These are phyloP conservation scores for Neonectria coccinea DNA, from an alignment of 2,329 filamentous ascomycete genomes.

Conservation along the genomic window DNA sequence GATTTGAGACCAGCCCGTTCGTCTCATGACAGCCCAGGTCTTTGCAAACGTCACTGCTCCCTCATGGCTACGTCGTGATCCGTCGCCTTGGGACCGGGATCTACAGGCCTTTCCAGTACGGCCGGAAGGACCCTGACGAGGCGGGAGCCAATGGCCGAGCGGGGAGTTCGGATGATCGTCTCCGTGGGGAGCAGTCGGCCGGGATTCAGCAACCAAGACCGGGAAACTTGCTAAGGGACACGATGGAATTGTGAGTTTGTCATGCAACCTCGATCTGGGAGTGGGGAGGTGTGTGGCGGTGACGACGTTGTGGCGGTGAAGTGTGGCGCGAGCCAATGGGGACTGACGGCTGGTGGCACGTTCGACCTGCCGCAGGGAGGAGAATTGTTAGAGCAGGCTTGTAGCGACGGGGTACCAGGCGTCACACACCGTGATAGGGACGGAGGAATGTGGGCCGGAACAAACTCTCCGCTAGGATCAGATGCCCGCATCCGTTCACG, in stretches of 20 bases:
- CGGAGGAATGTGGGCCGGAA: conserved; percentile 33
- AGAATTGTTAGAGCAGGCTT: conserved; percentile 37
- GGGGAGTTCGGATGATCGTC: not conserved
- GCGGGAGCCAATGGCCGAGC: not conserved
- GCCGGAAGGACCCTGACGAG: not conserved
- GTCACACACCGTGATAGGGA: conserved; percentile 21
- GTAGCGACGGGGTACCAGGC: conserved; percentile 22
- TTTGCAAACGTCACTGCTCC: conserved; percentile 17
- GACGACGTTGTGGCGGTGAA: not conserved
- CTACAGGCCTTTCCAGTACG: not conserved
- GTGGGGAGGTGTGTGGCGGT: not conserved
- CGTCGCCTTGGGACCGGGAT: conserved; percentile 8
- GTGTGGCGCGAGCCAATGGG: conserved; percentile 19
- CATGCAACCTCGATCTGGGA: not conserved
- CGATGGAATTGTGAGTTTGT: conserved; percentile 17
- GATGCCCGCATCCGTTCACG: no score
- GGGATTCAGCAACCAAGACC: conserved; percentile 20
- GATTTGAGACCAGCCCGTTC: not conserved
- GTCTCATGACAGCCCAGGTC: not conserved
- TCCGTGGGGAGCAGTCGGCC: not conserved
- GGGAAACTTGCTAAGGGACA: conserved; percentile 30
- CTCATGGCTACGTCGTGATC: conserved; percentile 31
- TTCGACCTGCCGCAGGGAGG: not conserved
- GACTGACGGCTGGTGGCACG: not conserved
- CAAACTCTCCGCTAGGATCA: conserved; percentile 24